phyloP scores from a whole-genome alignment of 805 yeast species.

The Candida awuae region DNA sequence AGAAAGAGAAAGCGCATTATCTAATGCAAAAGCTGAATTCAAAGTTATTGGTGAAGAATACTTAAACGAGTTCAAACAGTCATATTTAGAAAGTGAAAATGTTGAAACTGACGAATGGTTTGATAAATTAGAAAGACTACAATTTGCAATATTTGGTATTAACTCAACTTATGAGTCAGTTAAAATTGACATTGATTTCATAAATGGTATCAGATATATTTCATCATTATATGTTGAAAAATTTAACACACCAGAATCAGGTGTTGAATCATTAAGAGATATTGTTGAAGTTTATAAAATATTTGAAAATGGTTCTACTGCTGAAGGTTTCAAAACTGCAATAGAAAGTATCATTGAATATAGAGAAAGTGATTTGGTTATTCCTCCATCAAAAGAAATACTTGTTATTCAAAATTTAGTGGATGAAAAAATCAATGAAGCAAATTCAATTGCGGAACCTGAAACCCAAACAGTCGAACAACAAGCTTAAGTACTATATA shows the following conservation, averaged over 20 bases:
- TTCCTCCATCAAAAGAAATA: slow-evolving; percentile 30
- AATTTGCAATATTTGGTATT: slow-evolving; percentile 78
- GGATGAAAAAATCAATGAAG: slow-evolving; percentile 24
- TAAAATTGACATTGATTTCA: slow-evolving; percentile 48
- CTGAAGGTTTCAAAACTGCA: slow-evolving; percentile 30
- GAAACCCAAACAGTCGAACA: neutral
- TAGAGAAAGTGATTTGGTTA: slow-evolving; percentile 25
- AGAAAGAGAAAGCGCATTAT: slow-evolving; percentile 72
- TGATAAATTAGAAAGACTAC: slow-evolving; percentile 69
- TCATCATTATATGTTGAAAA: slow-evolving; percentile 61
- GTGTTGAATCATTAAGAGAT: slow-evolving; percentile 36
- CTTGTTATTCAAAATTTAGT: slow-evolving; percentile 30
- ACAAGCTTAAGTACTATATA: neutral
- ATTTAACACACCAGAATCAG: slow-evolving; percentile 34
- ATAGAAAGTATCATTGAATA: slow-evolving; percentile 29
- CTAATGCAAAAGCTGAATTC: slow-evolving; percentile 45
- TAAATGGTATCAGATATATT: slow-evolving; percentile 59
- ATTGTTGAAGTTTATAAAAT: slow-evolving; percentile 30
- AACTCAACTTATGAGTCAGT: slow-evolving; percentile 58
- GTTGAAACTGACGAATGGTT: slow-evolving; percentile 51
- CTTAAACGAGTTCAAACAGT: slow-evolving; percentile 47
- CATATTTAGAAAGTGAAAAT: slow-evolving; percentile 48
- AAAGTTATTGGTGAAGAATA: slow-evolving; percentile 38
- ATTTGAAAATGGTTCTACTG: slow-evolving; percentile 31
- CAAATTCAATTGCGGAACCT: slow-evolving; percentile 14